Percentiles rank a stretch among this genome's conserved stretches.
Conservation (phyloP, 352 stramenopile species). For the Thalassiosira livingstoniorum region DNA sequence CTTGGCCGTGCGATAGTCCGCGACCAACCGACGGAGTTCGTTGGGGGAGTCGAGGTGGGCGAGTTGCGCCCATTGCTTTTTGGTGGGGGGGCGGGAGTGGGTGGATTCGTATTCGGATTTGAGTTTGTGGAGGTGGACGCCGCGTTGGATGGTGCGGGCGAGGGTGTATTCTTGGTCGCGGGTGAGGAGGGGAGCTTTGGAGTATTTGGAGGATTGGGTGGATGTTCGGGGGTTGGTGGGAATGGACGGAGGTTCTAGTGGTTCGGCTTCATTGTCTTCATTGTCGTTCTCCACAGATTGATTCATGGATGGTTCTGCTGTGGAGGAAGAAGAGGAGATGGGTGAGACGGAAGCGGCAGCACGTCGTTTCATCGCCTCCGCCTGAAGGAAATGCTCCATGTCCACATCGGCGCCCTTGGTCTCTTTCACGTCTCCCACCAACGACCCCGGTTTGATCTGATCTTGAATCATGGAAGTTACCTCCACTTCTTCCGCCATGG, state of each 20-base stretch:
- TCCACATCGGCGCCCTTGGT: constrained; percentile 28
- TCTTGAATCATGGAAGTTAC: constrained; percentile 39
- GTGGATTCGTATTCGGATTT: constrained; percentile 63
- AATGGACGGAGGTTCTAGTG: background rate
- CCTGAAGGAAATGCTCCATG: constrained; percentile 33
- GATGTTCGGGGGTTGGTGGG: background rate
- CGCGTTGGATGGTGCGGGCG: constrained; percentile 72
- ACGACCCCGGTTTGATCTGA: constrained; percentile 14
- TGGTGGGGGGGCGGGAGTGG: constrained; percentile 39
- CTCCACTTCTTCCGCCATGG: constrained; percentile 39
- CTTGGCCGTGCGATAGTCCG: constrained; percentile 78
- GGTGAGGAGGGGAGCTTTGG: constrained; percentile 19
- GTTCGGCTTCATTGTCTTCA: constrained; percentile 3
- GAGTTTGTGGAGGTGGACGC: constrained; percentile 69
- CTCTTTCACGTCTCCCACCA: constrained; percentile 31
- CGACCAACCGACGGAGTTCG: constrained; percentile 63
- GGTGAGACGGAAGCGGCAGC: background rate
- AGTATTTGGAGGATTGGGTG: background rate
- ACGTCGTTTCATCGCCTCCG: constrained; percentile 31
- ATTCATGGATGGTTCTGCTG: background rate
- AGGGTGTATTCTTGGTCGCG: constrained; percentile 77
- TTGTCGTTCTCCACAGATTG: background rate
- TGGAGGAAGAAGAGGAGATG: background rate
- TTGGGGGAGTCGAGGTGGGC: constrained; percentile 56
- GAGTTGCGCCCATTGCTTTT: constrained; percentile 69